Base-by-base conservation (phyloP, 108 stramenopile species). In the Pseudonitzschia multiseries region DNA sequence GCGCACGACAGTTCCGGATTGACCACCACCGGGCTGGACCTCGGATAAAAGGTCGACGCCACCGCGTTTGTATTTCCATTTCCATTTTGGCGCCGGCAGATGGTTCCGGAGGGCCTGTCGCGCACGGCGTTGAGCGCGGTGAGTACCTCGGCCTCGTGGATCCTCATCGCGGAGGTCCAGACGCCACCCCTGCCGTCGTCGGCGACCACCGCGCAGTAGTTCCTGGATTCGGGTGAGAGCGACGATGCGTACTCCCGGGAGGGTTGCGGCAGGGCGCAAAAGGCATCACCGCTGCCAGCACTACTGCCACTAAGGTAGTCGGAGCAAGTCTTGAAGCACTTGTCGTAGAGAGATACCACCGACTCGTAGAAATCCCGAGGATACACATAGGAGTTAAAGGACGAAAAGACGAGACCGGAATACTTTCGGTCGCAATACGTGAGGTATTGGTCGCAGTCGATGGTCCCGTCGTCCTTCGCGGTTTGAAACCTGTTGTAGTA, bases 391-490 rank as follows among this genome's bases (percentile, higher is more conserved):
- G 12, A 20, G 0, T 26, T 28, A 26, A 17, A 17, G 10, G n/a
- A 40, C 15, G 32, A 18, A 31, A 40, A 31, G 17, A 14, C 36
- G 3, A 62, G 18, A 14, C n/a, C 29, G 8, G 61, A 40, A 21
- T 21, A 31, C 32, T 41, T 62, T 33, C 29, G 26, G 14, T 62
- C 61, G 0, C 61, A 62, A 62, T 62, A 62, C n/a, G 26, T 5
- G n/a, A 62, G 61, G 36, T 40, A 62, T 40, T 41, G 61, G 29
- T 62, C 61, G 36, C 61, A 62, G n/a, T 62, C 61, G n/a, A 4
- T 62, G n/a, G 15, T 5, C 15, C 24, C 15, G 27, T 59, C 31
- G 29, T 40, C 36, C 17, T 9, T 21, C 5, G 26, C 36, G 32
- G 32, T 62, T 22, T 26, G 9, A 22, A 20, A 22, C 10, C 2